Percentiles rank a stretch among this genome's conserved stretches.
phyloP scores from a whole-genome alignment of 345 rosid species.

The Sonneratia alba region DNA sequence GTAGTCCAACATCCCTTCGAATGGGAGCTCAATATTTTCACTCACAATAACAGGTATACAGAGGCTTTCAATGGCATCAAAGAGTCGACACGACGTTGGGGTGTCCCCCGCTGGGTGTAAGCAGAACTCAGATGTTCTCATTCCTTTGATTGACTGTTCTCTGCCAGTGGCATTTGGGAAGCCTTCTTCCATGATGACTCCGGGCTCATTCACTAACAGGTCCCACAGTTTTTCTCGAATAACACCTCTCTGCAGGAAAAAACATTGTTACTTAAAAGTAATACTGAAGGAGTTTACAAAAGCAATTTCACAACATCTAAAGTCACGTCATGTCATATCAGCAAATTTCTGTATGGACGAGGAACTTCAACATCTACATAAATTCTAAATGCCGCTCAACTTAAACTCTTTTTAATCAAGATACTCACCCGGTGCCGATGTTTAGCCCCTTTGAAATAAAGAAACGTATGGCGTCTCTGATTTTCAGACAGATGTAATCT shows the following conservation, averaged over 20 bases:
- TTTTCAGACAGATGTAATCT: conserved; percentile 43
- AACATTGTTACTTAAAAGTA: not conserved
- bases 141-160: conserved; percentile 78
- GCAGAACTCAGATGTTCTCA: conserved; percentile 89
- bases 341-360: not conserved
- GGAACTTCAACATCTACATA: not conserved
- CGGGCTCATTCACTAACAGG: conserved; percentile 45
- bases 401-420: not conserved
- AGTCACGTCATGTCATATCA: not conserved
- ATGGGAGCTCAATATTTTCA: conserved; percentile 82
- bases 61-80: conserved; percentile 92
- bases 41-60: conserved; percentile 90
- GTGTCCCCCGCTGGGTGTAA: conserved; percentile 98
- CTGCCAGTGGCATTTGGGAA: conserved; percentile 90
- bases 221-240: conserved; percentile 88
- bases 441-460: conserved; percentile 94
- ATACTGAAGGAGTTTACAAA: not conserved
- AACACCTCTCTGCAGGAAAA: conserved; percentile 50
- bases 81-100: conserved; percentile 92
- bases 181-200: conserved; percentile 89
- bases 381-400: not conserved
- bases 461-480: conserved; percentile 58
- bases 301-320: not conserved
- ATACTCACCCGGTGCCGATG: conserved; percentile 72
- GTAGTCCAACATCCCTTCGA: conserved; percentile 78